Percentiles rank a stretch among this genome's conserved stretches.
Evolutionary conservation across 768 basidiomycete genomes (phyloP).

Genomic region (Tylopilus subfusipes): DNA sequence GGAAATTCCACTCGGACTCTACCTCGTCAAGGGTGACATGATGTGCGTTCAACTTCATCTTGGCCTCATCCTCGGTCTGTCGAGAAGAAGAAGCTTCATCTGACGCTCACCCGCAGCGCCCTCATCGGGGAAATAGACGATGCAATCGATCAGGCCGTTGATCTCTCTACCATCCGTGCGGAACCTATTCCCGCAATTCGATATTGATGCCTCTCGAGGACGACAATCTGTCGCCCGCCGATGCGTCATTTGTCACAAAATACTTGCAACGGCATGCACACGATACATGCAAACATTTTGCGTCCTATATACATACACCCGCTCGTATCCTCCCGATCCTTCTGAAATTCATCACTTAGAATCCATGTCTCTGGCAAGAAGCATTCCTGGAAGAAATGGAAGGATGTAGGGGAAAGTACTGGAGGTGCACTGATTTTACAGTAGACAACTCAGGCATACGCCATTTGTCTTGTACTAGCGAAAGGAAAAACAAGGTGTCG

Average conservation of each 20-base stretch:
- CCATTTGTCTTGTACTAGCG: too few relatives aligned
- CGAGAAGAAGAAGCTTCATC: not conserved
- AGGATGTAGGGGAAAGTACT: too few relatives aligned
- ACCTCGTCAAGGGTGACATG: conserved; percentile 98
- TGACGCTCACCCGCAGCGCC: conserved; percentile 40
- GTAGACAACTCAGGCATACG: too few relatives aligned
- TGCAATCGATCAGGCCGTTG: conserved; percentile 68
- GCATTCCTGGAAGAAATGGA: too few relatives aligned
- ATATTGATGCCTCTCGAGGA: conserved; percentile 42
- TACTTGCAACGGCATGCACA: not conserved
- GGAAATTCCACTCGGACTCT: conserved; percentile 90
- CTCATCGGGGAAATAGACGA: conserved; percentile 87
- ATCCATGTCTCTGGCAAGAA: too few relatives aligned
- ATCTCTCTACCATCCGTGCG: conserved; percentile 76
- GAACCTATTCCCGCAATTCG: conserved; percentile 84
- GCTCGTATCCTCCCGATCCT: too few relatives aligned
- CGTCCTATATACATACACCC: not conserved
- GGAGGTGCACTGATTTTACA: too few relatives aligned
- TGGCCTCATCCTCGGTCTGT: not conserved
- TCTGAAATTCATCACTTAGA: too few relatives aligned
- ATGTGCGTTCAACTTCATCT: conserved; percentile 60
- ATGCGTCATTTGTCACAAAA: not conserved
- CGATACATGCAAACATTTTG: not conserved
- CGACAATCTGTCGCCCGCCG: not conserved
- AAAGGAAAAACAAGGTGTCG: too few relatives aligned